A percentile compares a stretch with the other conserved stretches of the same genome.
phyloP scores from a whole-genome alignment of 2,329 filamentous ascomycete species.

The Pseudogymnoascus verrucosus region DNA sequence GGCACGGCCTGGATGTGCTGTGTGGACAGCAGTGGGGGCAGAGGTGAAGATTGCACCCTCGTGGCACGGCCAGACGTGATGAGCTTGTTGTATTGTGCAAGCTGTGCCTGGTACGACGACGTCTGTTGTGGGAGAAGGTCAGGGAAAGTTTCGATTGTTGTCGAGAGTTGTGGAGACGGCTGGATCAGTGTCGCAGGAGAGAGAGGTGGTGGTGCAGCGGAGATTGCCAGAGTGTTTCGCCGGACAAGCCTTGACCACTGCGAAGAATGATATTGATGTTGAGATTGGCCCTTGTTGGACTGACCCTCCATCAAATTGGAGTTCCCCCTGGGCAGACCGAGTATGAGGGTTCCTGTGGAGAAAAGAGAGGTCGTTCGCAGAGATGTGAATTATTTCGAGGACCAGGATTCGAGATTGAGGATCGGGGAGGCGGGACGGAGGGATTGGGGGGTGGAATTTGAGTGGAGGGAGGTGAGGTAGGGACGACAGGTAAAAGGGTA shows the following conservation, averaged over 20 bases:
- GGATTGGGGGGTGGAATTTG: not conserved
- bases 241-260: constrained; percentile 30
- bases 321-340: not conserved
- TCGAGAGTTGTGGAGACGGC: constrained; percentile 26
- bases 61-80: constrained; percentile 43
- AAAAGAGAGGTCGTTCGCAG: not conserved
- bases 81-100: constrained; percentile 58
- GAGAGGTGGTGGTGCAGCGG: constrained; percentile 17
- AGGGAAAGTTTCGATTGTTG: constrained; percentile 46
- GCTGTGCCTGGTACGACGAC: constrained; percentile 52
- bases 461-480: not conserved
- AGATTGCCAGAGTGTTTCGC: constrained; percentile 25
- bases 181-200: constrained; percentile 21
- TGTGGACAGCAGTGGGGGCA: constrained; percentile 47
- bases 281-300: constrained; percentile 24
- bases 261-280: constrained; percentile 30
- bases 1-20: constrained; percentile 49
- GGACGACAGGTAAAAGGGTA: not conserved
- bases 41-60: constrained; percentile 47
- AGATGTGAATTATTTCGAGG: not conserved
- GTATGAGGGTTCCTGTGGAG: not conserved
- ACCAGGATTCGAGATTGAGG: not conserved
- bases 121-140: constrained; percentile 51
- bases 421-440: not conserved
- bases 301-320: constrained; percentile 28